Evolutionary conservation across 306 rosid species (phyloP).

Genomic region (Trifolium dubium): DNA sequence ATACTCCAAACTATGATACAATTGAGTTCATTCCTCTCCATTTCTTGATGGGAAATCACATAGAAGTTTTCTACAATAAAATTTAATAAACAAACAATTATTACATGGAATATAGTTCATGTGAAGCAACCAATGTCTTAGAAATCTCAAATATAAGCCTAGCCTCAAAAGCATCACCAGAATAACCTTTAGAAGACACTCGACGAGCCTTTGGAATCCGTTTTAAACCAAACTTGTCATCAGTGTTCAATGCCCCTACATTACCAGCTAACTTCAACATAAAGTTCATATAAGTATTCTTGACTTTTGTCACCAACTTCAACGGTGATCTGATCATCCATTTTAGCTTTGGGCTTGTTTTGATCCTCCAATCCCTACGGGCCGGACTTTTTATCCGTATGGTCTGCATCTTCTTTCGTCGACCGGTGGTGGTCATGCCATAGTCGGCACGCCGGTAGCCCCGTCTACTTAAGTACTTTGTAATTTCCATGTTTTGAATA

Average conservation of each 20-base stretch:
- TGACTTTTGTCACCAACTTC: constrained; percentile 51
- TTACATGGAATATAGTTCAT: constrained; percentile 40
- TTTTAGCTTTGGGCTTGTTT: constrained; percentile 43
- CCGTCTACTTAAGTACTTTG: constrained; percentile 42
- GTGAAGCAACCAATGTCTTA: constrained; percentile 47
- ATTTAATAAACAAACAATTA: not conserved
- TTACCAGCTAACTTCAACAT: constrained; percentile 43
- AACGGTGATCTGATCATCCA: constrained; percentile 47
- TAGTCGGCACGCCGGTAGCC: constrained; percentile 48
- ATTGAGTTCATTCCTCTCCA: not conserved
- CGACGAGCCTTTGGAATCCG: constrained; percentile 38
- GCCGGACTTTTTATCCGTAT: constrained; percentile 35
- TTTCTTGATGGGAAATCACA: not conserved
- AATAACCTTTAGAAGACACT: constrained; percentile 3
- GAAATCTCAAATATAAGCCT: constrained; percentile 59
- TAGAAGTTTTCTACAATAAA: not conserved
- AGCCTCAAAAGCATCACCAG: constrained; percentile 50
- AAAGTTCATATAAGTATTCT: constrained; percentile 50
- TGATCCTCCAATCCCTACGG: constrained; percentile 46
- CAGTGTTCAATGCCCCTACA: constrained; percentile 25
- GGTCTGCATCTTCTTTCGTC: constrained; percentile 37
- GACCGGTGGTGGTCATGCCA: not conserved
- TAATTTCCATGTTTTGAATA: constrained; percentile 51
- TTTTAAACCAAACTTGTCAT: constrained; percentile 18
- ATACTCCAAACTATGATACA: not conserved